Evolutionary conservation across 179 eudicot genomes (phyloP), one percentile per base, ranked within the genome.

Genomic region (Beta macrorhiza): DNA sequence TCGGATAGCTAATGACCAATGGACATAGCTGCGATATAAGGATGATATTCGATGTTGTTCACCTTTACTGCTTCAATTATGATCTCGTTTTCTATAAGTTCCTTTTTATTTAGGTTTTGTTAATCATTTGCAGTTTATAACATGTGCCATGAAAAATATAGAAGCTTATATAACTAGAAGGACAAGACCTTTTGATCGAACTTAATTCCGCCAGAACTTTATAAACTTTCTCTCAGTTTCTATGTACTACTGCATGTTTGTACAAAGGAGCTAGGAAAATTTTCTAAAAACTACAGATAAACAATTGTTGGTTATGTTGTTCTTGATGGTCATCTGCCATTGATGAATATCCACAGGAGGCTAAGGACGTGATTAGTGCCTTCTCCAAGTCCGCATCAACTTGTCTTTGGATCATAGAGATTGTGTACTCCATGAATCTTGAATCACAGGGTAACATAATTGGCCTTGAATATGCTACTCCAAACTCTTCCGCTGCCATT

Each of bases 401-500:
- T 42, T 7, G 72, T 14, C 72, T 68, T 68, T 68, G 72, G 9
- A 68, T 37, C 4, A 42, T 68, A 17, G 52, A 79, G 7, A 74
- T 13, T 11, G 67, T 51, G 29, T 83, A 67, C 25, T 67, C 75
- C 79, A 79, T 20, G 64, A 67, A 83, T 12, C 12, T 65, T 15
- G 79, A 56, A 49, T 74, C 82, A 59, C 70, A 79, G 11, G 85
- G 80, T n/a, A 83, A 25, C n/a, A 19, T 75, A 63, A 83, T 74
- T 4, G 82, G 85, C 5, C 85, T 65, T n/a, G 44, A 17, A 47
- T 45, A 2, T 17, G 58, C 29, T 47, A 71, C 5, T 32, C 84
- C 81, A 62, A 82, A 82, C 72, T 69, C 84, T 15, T 77, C 81
- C 25, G 63, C 81, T 4, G 84, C 75, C 47, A 81, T 64, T 52